phyloP scores from a whole-genome alignment of 2,329 filamentous ascomycete species.

The Simplicillium sp. region DNA sequence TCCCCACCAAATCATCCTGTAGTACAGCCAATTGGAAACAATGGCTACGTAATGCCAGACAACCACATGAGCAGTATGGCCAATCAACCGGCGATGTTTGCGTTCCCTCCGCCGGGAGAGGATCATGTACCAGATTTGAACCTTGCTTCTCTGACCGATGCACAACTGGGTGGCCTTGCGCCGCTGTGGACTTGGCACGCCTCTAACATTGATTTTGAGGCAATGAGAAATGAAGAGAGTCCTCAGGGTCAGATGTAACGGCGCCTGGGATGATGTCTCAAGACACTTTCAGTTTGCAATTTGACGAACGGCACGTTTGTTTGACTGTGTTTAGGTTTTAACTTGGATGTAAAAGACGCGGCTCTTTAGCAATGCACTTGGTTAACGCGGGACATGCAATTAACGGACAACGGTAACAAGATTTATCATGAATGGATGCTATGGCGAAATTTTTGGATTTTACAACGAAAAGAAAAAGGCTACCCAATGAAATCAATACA shows the following conservation, averaged over 20 bases:
- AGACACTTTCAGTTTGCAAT: too few species aligned
- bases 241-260: neutral
- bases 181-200: constrained; percentile 15
- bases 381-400: too few species aligned
- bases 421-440: neutral
- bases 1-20: neutral
- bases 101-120: constrained; percentile 3
- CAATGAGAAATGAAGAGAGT: neutral
- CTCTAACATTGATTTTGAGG: constrained; percentile 9
- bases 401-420: too few species aligned
- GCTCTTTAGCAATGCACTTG: too few species aligned
- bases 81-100: constrained; percentile 1
- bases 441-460: neutral
- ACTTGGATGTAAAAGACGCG: too few species aligned
- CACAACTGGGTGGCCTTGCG: constrained; percentile 12
- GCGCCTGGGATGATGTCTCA: too few species aligned
- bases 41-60: neutral
- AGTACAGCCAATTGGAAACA: neutral
- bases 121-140: constrained; percentile 7
- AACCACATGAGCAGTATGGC: constrained; percentile 2
- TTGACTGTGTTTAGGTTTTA: too few species aligned
- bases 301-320: too few species aligned
- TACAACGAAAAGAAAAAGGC: too few species aligned
- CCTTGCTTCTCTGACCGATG: constrained; percentile 12
- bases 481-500: too few species aligned